Base-by-base conservation (phyloP, 805 yeast species). In the Candida broadrunensis region DNA sequence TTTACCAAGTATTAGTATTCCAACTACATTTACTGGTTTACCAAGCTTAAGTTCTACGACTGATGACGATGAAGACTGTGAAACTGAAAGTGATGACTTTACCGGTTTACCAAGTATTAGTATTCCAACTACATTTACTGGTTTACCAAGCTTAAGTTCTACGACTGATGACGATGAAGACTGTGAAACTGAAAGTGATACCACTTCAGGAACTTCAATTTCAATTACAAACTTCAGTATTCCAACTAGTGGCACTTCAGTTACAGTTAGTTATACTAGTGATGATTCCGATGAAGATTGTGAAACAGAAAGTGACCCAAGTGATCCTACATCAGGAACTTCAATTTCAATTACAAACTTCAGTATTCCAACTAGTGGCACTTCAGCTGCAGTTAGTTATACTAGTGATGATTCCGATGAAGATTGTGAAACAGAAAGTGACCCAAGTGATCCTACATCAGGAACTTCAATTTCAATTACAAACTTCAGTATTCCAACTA, bases 101-200 rank as follows among this genome's bases (percentile, higher is more conserved):
- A 25, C 12, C 12, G 12, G 29, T 13, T 25, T 25, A 25, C 29
- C 29, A 25, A 25, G 5, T 5, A 25, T 25, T 11, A 25, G 26
- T 21, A 8, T 33, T n/a, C 29, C 30, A 27, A n/a, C 2, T n/a
- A n/a, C n/a, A n/a, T n/a, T n/a, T 2, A 14, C 15, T 14, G 11
- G 18, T 29, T 8, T 12, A 6, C 26, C n/a, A 5, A 20, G 16
- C 8, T n/a, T 2, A 13, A 27, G 5, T 14, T 6, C 23, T n/a
- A 14, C 32, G 9, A 9, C 14, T 12, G 32, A 24, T 17, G 42
- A 39, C 13, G 46, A 40, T 20, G 50, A 44, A 12, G 48, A 38
- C n/a, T 48, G 45, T 35, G 51, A 40, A 9, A 47, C 39, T 32
- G 46, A 43, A 31, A 35, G 35, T 36, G 44, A 35, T 13, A 26